Conservation (phyloP, 805 yeast genomes). For the Wickerhamomyces pijperi region DNA sequence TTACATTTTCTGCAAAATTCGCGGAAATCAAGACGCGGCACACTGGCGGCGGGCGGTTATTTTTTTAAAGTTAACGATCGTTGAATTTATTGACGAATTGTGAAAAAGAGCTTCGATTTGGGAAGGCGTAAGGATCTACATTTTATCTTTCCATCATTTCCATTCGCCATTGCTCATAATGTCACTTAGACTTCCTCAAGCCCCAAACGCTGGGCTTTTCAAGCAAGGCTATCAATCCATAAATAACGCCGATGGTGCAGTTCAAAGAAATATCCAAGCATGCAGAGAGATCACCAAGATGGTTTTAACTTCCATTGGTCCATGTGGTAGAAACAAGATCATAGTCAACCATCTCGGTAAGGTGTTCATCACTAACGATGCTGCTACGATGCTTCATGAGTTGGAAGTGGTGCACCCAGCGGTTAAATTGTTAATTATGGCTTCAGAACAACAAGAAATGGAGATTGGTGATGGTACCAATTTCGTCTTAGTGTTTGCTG, state of each 20-base stretch:
- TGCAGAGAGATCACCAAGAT: constrained; percentile 86
- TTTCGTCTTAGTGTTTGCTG: constrained; percentile 83
- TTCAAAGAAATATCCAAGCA: constrained; percentile 84
- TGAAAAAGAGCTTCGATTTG: too few species aligned
- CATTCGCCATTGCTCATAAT: too few species aligned
- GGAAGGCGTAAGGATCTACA: not conserved
- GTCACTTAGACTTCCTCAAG: constrained; percentile 86
- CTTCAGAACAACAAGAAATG: constrained; percentile 90
- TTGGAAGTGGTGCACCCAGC: constrained; percentile 95
- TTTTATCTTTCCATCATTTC: too few species aligned
- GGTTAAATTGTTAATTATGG: constrained; percentile 90
- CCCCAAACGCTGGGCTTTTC: constrained; percentile 88
- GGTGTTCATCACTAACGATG: constrained; percentile 87
- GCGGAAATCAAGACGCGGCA: too few species aligned
- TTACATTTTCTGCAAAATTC: too few species aligned
- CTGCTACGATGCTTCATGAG: constrained; percentile 94
- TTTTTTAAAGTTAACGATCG: too few species aligned
- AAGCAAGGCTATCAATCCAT: constrained; percentile 90
- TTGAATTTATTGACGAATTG: too few species aligned
- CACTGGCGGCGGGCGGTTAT: too few species aligned
- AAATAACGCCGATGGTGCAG: constrained; percentile 88
- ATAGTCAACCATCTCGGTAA: constrained; percentile 82
- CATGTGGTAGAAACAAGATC: constrained; percentile 94
- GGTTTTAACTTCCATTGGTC: constrained; percentile 93
- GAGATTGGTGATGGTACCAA: constrained; percentile 98